Evolutionary conservation across 2,329 filamentous ascomycete genomes (phyloP).

Genomic region (Ophiocordyceps polyrhachis-furcata): DNA sequence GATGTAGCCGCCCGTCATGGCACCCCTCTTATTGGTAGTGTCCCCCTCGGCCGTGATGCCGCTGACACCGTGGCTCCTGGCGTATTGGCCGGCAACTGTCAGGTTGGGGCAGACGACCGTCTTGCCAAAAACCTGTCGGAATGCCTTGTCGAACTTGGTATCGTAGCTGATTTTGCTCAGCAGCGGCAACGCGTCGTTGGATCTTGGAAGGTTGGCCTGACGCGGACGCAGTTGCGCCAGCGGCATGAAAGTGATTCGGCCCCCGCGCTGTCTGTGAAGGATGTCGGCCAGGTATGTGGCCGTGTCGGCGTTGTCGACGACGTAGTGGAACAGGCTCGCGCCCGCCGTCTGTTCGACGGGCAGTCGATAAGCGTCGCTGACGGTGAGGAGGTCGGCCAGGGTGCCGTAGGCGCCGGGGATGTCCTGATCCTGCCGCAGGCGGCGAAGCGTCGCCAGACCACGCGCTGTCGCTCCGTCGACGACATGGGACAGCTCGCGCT

Average conservation of each 20-base stretch:
- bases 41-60: constrained; percentile 92
- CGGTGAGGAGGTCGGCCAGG: constrained; percentile 78
- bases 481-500: constrained; percentile 59
- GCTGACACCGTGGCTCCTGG: constrained; percentile 76
- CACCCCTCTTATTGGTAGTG: constrained; percentile 85
- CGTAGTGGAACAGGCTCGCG: constrained; percentile 82
- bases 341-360: constrained; percentile 89
- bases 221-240: constrained; percentile 61
- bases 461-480: constrained; percentile 81
- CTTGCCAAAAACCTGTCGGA: constrained; percentile 89
- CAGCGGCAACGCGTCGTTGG: constrained; percentile 73
- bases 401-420: constrained; percentile 83
- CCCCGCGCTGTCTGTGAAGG: constrained; percentile 61
- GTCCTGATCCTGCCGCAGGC: constrained; percentile 60
- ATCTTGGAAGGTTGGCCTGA: constrained; percentile 59
- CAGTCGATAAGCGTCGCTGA: constrained; percentile 66
- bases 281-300: constrained; percentile 65
- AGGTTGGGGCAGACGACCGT: constrained; percentile 87
- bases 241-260: constrained; percentile 87
- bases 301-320: constrained; percentile 82
- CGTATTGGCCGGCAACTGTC: constrained; percentile 74
- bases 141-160: constrained; percentile 58
- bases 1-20: constrained; percentile 85
- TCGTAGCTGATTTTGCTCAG: constrained; percentile 74
- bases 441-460: constrained; percentile 71